A percentile compares a stretch with the other conserved stretches of the same genome.
Evolutionary conservation across 768 basidiomycete species (phyloP).

Genomic region (Xerocomus spinulosus): DNA sequence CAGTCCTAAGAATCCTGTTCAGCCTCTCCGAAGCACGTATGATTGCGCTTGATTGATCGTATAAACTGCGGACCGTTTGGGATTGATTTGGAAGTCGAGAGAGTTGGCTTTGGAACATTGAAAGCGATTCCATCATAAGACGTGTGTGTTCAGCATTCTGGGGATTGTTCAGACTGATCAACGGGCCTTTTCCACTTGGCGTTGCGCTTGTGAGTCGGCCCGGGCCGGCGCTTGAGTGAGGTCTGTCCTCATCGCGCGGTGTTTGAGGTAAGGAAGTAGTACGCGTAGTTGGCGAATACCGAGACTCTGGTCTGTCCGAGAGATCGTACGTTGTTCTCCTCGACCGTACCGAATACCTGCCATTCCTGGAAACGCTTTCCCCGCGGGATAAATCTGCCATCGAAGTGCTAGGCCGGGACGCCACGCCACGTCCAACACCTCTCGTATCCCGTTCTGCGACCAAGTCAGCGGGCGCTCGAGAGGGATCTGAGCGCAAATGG

Average conservation of each 20-base stretch:
- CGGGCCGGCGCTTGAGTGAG: slow-evolving; percentile 8
- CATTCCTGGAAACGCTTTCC: slow-evolving; percentile 12
- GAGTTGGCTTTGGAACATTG: slow-evolving; percentile 66
- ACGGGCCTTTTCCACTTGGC: slow-evolving; percentile 14
- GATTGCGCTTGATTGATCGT: slow-evolving; percentile 57
- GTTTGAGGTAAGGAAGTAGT: slow-evolving; percentile 12
- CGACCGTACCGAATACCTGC: slow-evolving; percentile 15
- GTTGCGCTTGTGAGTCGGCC: slow-evolving; percentile 16
- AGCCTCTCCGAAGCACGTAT: slow-evolving; percentile 64
- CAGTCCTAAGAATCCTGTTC: slow-evolving; percentile 54
- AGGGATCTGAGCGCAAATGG: slow-evolving; percentile 25
- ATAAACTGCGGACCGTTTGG: slow-evolving; percentile 47
- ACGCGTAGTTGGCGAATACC: slow-evolving; percentile 12
- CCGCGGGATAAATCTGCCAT: slow-evolving; percentile 47
- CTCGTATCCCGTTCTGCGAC: slow-evolving; percentile 19
- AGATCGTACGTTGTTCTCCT: slow-evolving; percentile 24
- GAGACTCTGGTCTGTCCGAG: slow-evolving; percentile 20
- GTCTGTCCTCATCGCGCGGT: slow-evolving; percentile 13
- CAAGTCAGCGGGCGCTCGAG: slow-evolving; percentile 14
- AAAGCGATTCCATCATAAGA: slow-evolving; percentile 66
- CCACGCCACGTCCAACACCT: slow-evolving; percentile 13
- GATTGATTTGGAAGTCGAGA: slow-evolving; percentile 49
- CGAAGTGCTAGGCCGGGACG: slow-evolving; percentile 47
- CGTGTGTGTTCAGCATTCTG: slow-evolving; percentile 54
- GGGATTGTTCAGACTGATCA: slow-evolving; percentile 10